Evolutionary conservation across 371 early-diverging fungal genomes (phyloP).

Genomic region (Scutellospora calospora): DNA sequence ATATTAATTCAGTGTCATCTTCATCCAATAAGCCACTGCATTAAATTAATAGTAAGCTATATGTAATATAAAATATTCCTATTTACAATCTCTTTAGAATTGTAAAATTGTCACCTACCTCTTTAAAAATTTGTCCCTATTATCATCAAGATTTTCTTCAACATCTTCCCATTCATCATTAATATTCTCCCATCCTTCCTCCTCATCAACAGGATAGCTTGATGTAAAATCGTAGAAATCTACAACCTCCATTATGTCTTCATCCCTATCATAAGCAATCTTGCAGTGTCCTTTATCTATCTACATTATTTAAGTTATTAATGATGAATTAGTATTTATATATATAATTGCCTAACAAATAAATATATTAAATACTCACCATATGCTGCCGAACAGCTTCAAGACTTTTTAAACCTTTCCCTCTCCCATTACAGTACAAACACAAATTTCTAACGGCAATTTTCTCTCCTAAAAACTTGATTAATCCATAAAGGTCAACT

Average conservation of each 20-base stretch:
- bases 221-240: constrained; percentile 94
- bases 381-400: constrained; percentile 96
- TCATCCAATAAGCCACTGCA: constrained; percentile 59
- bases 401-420: constrained; percentile 80
- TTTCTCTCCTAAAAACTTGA: constrained; percentile 94
- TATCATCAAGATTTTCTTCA: constrained; percentile 59
- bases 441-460: constrained; percentile 93
- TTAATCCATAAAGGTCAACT: constrained; percentile 86
- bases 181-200: constrained; percentile 49
- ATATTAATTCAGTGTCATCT: constrained; percentile 83
- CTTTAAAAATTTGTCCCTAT: constrained; percentile 20
- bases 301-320: constrained; percentile 47
- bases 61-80: neutral
- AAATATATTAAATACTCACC: constrained; percentile 58
- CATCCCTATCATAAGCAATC: constrained; percentile 90
- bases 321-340: neutral
- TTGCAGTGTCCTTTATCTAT: constrained; percentile 94
- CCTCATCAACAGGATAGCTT: constrained; percentile 72
- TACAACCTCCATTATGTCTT: constrained; percentile 87
- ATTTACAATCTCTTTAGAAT: neutral
- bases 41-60: constrained; percentile 27
- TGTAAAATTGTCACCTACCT: too few relatives aligned
- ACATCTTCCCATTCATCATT: constrained; percentile 62
- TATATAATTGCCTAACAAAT: neutral
- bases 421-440: constrained; percentile 93